phyloP scores from a whole-genome alignment of 2,329 filamentous ascomycete genomes.

The Cladosporium sp. region DNA sequence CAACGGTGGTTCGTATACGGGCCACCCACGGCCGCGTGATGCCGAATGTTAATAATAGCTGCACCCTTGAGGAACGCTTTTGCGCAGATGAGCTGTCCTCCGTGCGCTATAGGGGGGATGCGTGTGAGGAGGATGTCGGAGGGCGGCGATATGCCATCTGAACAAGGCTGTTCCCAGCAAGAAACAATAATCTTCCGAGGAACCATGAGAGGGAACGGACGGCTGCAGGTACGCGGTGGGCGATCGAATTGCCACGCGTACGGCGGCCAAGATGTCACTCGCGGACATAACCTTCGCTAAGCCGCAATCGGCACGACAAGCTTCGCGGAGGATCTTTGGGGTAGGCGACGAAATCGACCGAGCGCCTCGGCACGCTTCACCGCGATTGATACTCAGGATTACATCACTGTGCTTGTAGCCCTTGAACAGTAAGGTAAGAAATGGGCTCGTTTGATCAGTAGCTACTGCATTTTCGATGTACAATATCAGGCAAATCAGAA shows the following conservation, averaged over 20 bases:
- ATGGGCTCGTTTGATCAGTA: too few species aligned
- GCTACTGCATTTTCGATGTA: too few species aligned
- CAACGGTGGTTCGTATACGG: conserved; percentile 9
- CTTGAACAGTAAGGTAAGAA: too few species aligned
- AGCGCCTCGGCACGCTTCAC: too few species aligned
- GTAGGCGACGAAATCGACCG: too few species aligned
- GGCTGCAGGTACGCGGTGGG: not conserved
- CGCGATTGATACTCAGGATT: too few species aligned
- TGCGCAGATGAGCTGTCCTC: not conserved
- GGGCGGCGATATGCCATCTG: too few species aligned
- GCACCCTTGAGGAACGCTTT: not conserved
- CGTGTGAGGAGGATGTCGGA: not conserved
- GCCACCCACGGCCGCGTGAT: conserved; percentile 9
- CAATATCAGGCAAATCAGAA: too few species aligned
- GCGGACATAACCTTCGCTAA: not conserved
- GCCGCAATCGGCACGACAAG: not conserved
- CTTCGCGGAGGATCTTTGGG: not conserved
- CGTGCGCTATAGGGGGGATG: not conserved
- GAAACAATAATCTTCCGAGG: not conserved
- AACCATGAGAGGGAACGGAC: not conserved
- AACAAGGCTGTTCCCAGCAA: too few species aligned
- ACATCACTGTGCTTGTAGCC: too few species aligned
- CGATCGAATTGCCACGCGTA: not conserved
- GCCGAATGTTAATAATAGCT: conserved; percentile 8
- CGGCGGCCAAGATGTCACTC: not conserved